Evolutionary conservation across 2,329 filamentous ascomycete species (phyloP), one percentile per base, ranked within the genome.

Genomic region (Davidsoniella neocaledoniae): DNA sequence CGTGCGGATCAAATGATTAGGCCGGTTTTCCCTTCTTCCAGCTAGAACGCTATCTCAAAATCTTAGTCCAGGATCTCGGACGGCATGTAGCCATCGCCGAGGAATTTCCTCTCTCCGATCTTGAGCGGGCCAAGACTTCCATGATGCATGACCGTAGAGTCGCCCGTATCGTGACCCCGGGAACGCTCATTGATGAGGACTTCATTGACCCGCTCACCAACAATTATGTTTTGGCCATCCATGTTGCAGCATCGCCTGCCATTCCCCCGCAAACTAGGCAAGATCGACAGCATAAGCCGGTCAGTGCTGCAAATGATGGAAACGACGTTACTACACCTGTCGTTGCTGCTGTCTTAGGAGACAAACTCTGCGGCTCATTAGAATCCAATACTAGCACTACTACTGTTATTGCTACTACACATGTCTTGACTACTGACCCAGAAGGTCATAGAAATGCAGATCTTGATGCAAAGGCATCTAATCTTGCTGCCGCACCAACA

Each of bases 151-250:
- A 93, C 61, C 81, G 91, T 23, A 79, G 72, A 57, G 86, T 98
- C 12, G 77, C 85, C 16, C 80, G 91, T 51, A 81, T 98, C 57
- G 79, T 98, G 59, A 96, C 91, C 0, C 87, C 91, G 1, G 91
- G 91, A 17, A 98, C 91, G 1, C 70, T 98, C 49, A 94, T 98
- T 56, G 91, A 98, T 63, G 91, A 98, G 65, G 88, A 87, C 58
- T 98, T 96, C 63, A 87, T 98, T 71, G 86, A 96, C 61, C 86
- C 87, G 1, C 90, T 84, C 61, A 79, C 85, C 58, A 95, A 91
- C 64, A 96, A 95, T 62, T 98, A 90, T 62, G 72, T 96, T 33
- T 75, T 96, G 61, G 81, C 85, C 37, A 74, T 96, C 44, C 77
- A 93, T 59, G 62, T 83, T 25, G 54, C 52, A 10, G n/a, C 38